Base-by-base conservation (phyloP, 2,329 filamentous ascomycete species). In the Aspergillus flavus region DNA sequence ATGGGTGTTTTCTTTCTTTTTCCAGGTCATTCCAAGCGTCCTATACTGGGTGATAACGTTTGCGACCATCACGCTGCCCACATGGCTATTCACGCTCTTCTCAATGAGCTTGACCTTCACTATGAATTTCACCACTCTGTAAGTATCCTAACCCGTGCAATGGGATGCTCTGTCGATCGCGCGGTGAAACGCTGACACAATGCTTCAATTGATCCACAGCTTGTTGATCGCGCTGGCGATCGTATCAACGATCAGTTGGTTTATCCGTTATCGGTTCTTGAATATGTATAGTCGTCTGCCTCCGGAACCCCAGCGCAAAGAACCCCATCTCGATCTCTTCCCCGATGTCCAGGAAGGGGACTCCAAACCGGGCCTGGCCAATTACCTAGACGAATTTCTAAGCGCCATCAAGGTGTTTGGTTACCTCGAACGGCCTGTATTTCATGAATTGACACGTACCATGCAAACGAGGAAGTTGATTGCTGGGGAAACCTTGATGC, bases 361-460 rank as follows among this genome's bases (percentile, higher is more conserved):
- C 66, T 89, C 89, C 34, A 99, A 99, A 78, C 89, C 93, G 0
- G 95, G 94, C 0, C 83, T 99, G 52, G 89, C 93, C n/a, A 99
- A 94, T 75, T 99, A 99, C 71, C 84, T 99, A 30, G 95, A 99
- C 78, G 96, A 99, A 77, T 99, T 99, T 71, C 83, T 99, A 26
- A 98, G 94, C 75, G 95, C 96, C 34, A 99, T 99, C 82, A 99
- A 98, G 79, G 95, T 99, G 62, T 99, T 99, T 79, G 95, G 95
- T 10, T 99, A 98, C 74, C 83, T 99, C 50, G 95, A 99, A 76
- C 88, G 95, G 30, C 93, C 95, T 0, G 95, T 99, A 48, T 99
- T 99, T 73, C 96, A 99, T 74, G 95, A 99, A 79, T 86, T 99
- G 71, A 99, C 95, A 0, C 86, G 95, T 64, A 97, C 94, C 63